These are phyloP conservation scores for Pyrenochaeta sp. DNA, from an alignment of 2,329 filamentous ascomycete genomes.

Conservation along the genomic window DNA sequence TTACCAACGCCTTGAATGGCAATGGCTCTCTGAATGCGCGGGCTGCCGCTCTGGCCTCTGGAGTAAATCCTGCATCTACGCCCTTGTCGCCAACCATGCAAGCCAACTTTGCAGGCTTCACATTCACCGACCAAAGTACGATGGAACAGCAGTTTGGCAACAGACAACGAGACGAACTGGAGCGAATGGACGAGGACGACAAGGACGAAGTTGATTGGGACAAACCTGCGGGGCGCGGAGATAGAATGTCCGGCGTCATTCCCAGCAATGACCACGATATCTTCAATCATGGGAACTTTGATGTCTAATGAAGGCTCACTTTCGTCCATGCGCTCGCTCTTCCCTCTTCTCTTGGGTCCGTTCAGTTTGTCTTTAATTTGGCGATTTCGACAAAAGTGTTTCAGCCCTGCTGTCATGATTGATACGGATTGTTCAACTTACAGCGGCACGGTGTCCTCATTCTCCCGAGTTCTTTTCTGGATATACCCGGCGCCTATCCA, in stretches of 20 bases:
- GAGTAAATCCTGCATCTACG: slow-evolving; percentile 83
- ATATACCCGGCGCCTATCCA: slow-evolving; percentile 37
- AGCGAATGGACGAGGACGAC: slow-evolving; percentile 57
- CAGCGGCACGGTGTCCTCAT: slow-evolving; percentile 27
- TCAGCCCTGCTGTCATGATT: slow-evolving; percentile 28
- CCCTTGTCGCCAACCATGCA: slow-evolving; percentile 95
- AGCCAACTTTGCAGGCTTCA: slow-evolving; percentile 98
- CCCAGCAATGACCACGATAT: slow-evolving; percentile 56
- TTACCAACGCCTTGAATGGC: slow-evolving; percentile 90
- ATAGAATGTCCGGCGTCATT: slow-evolving; percentile 63
- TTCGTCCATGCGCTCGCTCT: slow-evolving; percentile 6
- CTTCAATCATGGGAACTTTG: slow-evolving; percentile 55
- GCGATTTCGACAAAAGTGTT: slow-evolving; percentile 41
- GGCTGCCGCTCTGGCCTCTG: slow-evolving; percentile 83
- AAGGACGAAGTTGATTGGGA: slow-evolving; percentile 54
- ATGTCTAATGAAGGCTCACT: slow-evolving; percentile 37
- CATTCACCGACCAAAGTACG: slow-evolving; percentile 96
- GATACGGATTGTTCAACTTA: slow-evolving; percentile 22
- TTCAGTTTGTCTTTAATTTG: slow-evolving; percentile 19
- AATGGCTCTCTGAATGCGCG: slow-evolving; percentile 89
- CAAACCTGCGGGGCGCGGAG: slow-evolving; percentile 51
- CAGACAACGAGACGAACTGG: slow-evolving; percentile 50
- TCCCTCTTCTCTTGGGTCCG: slow-evolving; percentile 10
- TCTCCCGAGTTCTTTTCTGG: slow-evolving; percentile 32
- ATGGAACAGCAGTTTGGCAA: slow-evolving; percentile 80